Evolutionary conservation across 2,329 filamentous ascomycete species (phyloP).

Genomic region (Ciborinia camelliae): DNA sequence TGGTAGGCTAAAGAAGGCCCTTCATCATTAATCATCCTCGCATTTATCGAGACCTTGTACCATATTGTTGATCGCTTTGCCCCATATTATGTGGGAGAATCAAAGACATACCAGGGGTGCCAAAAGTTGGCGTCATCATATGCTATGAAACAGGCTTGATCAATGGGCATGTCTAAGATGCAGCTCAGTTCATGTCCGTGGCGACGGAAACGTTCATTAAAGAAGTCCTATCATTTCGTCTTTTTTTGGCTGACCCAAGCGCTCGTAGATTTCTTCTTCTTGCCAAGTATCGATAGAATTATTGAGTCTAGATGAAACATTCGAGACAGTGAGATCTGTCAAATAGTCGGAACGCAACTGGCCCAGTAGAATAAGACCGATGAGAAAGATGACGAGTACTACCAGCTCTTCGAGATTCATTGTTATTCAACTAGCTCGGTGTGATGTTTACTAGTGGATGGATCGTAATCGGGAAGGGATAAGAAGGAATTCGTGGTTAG

Average conservation of each 20-base stretch:
- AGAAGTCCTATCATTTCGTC: slow-evolving; percentile 44
- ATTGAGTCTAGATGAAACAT: slow-evolving; percentile 22
- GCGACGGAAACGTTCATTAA: slow-evolving; percentile 67
- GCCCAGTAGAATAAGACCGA: no score
- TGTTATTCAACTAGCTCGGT: no score
- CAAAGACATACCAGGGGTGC: no score
- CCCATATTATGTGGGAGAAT: no score
- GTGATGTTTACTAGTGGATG: no score
- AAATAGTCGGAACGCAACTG: neutral
- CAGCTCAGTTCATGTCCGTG: slow-evolving; percentile 60
- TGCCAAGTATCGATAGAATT: slow-evolving; percentile 22
- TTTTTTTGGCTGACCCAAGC: slow-evolving; percentile 22
- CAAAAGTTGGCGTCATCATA: slow-evolving; percentile 64
- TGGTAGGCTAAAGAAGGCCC: slow-evolving; percentile 40
- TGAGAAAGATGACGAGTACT: no score
- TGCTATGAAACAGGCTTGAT: slow-evolving; percentile 64
- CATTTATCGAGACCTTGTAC: slow-evolving; percentile 66
- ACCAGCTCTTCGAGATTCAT: no score
- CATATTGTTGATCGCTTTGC: slow-evolving; percentile 69
- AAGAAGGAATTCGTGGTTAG: no score
- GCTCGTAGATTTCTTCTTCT: slow-evolving; percentile 18
- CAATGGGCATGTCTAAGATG: slow-evolving; percentile 56
- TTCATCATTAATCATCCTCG: slow-evolving; percentile 76
- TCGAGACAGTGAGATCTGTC: slow-evolving; percentile 23
- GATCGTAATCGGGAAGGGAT: no score